Evolutionary conservation across 1,284 basidiomycete species (phyloP), one percentile per base, ranked within the genome.

Genomic region (Moesziomyces aphidis): DNA sequence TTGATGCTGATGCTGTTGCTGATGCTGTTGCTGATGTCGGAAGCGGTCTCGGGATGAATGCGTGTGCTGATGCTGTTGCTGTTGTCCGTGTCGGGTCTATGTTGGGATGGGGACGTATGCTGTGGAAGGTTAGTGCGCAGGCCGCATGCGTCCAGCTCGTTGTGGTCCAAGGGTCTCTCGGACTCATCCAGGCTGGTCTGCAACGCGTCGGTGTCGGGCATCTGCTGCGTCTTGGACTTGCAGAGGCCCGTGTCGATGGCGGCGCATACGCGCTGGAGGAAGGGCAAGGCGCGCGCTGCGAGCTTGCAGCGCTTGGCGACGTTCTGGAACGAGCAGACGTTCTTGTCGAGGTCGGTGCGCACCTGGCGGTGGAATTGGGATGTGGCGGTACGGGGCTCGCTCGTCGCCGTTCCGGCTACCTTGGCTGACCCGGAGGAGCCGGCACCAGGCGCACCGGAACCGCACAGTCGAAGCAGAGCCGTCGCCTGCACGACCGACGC

Each of bases 401-500:
- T 21, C 13, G 42, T 21, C 13, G 48, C n/a, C 39, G 21, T 4
- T 7, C 9, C 28, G 8, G 19, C 19, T 5, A 17, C 21, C 9
- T 22, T 4, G 10, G 31, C 31, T 34, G 31, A 34, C 10, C 31
- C 31, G 13, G 31, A 34, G 10, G 13, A 34, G 31, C 31, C 31
- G 8, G 31, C 31, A 34, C 31, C 31, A 10, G 31, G 31, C 31
- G 31, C 31, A 1, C 17, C 9, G 8, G 48, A 23, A 9, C 5
- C 28, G 17, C 21, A 49, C 5, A 66, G 64, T 2, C 58, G 57
- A 15, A 70, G 55, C 22, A 70, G 53, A 13, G 59, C 67, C 2
- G 55, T 60, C 8, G 63, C 69, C 43, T 72, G 69, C n/a, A 72
- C 58, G 42, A 72, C 43, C n/a, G 69, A 55, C n/a, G 69, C 69